Percentiles rank a stretch among this genome's conserved stretches.
Evolutionary conservation across 805 yeast genomes (phyloP).

Genomic region (Phaffomyces antillensis): DNA sequence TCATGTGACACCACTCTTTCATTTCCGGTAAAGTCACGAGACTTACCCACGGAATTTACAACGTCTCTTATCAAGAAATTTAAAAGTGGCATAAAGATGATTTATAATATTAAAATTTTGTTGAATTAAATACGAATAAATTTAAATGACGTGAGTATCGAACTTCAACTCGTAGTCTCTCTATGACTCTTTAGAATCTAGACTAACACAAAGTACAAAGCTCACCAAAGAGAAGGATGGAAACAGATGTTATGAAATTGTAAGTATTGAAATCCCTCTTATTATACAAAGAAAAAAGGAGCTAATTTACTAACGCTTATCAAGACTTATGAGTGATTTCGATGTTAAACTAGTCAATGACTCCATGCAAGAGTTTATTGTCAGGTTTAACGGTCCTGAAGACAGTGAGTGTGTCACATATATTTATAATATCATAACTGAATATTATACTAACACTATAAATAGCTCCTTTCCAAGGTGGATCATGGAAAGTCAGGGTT

Average conservation of each 20-base stretch:
- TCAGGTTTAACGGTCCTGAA: slow-evolving; percentile 78
- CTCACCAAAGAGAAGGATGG: slow-evolving; percentile 47
- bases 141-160: slow-evolving; percentile 1
- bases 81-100: no score
- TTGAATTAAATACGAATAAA: no score
- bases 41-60: no score
- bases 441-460: neutral
- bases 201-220: slow-evolving; percentile 3
- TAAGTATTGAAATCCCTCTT: slow-evolving; percentile 29
- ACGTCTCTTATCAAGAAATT: no score
- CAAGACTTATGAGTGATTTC: slow-evolving; percentile 79
- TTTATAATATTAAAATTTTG: no score
- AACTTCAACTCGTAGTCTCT: no score
- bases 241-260: slow-evolving; percentile 93
- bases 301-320: neutral
- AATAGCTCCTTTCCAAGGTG: slow-evolving; percentile 77
- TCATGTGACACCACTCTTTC: no score
- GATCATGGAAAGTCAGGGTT: slow-evolving; percentile 85
- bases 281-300: neutral
- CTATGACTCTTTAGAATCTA: neutral
- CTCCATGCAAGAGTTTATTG: slow-evolving; percentile 79
- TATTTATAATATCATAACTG: no score
- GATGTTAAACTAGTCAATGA: slow-evolving; percentile 81
- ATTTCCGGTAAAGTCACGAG: no score
- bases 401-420: slow-evolving; percentile 34